Evolutionary conservation across 805 yeast species (phyloP), one percentile per base, ranked within the genome.

Genomic region (Zygotorulaspora chibaensis): DNA sequence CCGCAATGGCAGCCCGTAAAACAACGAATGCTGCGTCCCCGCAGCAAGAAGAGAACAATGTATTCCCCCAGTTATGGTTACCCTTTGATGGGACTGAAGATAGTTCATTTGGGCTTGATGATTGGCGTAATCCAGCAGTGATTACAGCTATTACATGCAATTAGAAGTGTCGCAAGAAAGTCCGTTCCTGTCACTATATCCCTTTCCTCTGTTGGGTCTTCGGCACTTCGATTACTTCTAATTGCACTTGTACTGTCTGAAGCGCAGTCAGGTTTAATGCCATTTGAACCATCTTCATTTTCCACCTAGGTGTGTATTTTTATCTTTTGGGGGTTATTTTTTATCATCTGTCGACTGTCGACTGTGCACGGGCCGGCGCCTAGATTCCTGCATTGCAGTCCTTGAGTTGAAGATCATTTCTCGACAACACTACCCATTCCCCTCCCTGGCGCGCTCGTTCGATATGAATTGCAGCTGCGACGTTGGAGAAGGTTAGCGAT

Each of bases 101-200:
- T 53, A 58, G 58, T 57, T 63, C 65, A 48, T 60, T 56, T 55
- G 70, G 55, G 45, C 62, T 66, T 58, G 71, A 65, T 61, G 68
- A 67, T 68, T 67, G 68, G 73, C 72, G 73, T 66, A 67, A 69
- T 69, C 72, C 73, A 69, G 73, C 63, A 62, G 73, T 56, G 73
- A 67, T 69, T 65, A 64, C 70, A 40, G 43, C 49, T 37, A 31
- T 33, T 26, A 42, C 37, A 46, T 33, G 40, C 36, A 35, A 38
- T 18, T 17, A 34, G 38, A 13, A 18, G 31, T 38, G 43, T 35
- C n/a, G 37, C 3, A 16, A 34, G 10, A 11, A 15, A 4, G 13
- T 36, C 15, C 39, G 15, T 12, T 36, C 20, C 15, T 36, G 25
- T 37, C 28, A 23, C 28, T 23, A 26, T 25, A 25, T 37, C 18